Evolutionary conservation across 352 stramenopile species (phyloP).

Genomic region (Phytophthora macrochlamydospora): DNA sequence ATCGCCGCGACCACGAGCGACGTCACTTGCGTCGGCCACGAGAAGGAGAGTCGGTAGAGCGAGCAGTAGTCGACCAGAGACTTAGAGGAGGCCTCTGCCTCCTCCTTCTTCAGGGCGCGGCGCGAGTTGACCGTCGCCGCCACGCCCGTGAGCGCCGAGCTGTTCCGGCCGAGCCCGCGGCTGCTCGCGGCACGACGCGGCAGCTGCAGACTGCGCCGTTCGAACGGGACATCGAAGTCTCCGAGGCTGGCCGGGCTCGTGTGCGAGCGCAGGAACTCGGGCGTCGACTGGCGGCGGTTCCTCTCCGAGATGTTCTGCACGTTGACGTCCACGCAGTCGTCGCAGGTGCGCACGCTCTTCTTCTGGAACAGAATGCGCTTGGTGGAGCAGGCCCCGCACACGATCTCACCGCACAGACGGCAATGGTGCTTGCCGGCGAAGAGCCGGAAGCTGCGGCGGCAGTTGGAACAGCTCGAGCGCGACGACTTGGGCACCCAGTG

Average conservation of each 20-base stretch:
- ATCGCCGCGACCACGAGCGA: conserved; percentile 21
- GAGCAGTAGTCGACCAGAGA: conserved; percentile 13
- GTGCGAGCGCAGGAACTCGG: conserved; percentile 31
- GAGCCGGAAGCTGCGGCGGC: conserved; percentile 61
- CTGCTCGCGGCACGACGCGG: conserved; percentile 11
- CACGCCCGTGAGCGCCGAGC: not conserved
- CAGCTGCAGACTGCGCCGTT: conserved; percentile 32
- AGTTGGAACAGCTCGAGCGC: conserved; percentile 68
- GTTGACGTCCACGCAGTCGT: conserved; percentile 75
- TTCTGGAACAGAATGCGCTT: conserved; percentile 75
- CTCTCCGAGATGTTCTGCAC: conserved; percentile 48
- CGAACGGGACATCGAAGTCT: conserved; percentile 13
- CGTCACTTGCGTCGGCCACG: conserved; percentile 27
- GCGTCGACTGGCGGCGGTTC: conserved; percentile 49
- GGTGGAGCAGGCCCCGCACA: conserved; percentile 74
- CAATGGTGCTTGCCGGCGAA: conserved; percentile 80
- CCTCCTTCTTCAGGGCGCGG: conserved; percentile 1
- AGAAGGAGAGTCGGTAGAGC: conserved; percentile 16
- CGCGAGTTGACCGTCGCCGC: conserved; percentile 2
- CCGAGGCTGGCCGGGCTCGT: conserved; percentile 20
- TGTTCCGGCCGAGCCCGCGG: conserved; percentile 10
- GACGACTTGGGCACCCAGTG: conserved; percentile 82
- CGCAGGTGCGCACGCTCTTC: conserved; percentile 77
- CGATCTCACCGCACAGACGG: conserved; percentile 78
- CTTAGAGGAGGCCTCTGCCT: conserved; percentile 3